These are phyloP conservation scores for Hordeum marinum DNA, from an alignment of 176 grass and related monocot genomes.

Conservation along the genomic window DNA sequence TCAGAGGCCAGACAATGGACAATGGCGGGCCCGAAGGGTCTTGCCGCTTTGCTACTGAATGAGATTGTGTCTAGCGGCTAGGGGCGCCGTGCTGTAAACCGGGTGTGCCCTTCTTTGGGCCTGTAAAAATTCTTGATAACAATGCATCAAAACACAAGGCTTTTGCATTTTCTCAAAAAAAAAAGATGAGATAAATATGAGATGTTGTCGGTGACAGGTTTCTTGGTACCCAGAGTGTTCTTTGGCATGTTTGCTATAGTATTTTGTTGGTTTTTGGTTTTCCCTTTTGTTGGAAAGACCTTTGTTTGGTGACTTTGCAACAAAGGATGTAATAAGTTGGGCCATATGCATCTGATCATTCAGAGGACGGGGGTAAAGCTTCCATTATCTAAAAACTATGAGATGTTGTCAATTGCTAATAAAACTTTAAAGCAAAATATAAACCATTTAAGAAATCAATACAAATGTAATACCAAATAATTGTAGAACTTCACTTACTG, in stretches of 20 bases:
- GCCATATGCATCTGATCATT: background rate
- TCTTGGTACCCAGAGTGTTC: background rate
- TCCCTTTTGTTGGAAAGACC: background rate
- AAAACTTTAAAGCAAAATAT: background rate
- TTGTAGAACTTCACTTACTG: slow-evolving; percentile 56
- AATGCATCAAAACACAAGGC: background rate
- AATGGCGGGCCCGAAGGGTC: background rate
- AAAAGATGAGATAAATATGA: background rate
- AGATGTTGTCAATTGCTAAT: background rate
- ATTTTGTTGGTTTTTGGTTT: background rate
- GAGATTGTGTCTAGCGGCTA: background rate
- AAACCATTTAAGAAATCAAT: background rate
- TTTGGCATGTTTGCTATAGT: background rate
- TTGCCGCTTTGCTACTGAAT: background rate
- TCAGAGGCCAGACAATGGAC: background rate
- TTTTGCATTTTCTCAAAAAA: background rate
- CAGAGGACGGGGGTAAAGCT: background rate
- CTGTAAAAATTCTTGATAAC: background rate
- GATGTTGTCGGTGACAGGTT: background rate
- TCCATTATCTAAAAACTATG: background rate
- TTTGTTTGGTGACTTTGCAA: background rate
- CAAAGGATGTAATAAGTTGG: background rate
- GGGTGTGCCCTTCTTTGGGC: background rate
- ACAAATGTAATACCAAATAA: slow-evolving; percentile 25
- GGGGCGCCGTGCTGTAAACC: background rate